These are phyloP conservation scores for Phytomonas francai DNA, from an alignment of 208 protist genomes.

Conservation along the genomic window DNA sequence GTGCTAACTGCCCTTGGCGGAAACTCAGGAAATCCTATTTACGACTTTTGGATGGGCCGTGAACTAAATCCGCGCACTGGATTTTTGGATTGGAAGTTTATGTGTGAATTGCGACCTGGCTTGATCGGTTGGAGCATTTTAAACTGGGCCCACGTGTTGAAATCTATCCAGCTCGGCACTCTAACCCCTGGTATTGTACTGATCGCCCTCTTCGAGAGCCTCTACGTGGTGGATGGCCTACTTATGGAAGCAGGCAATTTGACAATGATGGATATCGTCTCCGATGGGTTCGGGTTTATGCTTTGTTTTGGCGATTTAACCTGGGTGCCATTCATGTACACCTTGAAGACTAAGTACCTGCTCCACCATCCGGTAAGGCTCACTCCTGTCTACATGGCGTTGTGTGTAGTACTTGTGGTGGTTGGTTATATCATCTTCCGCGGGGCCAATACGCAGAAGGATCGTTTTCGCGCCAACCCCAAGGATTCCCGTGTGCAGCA, in stretches of 20 bases:
- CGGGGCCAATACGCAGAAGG: slow-evolving; percentile 80
- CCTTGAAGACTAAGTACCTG: slow-evolving; percentile 91
- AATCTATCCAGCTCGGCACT: slow-evolving; percentile 53
- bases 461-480: slow-evolving; percentile 74
- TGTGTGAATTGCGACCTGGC: slow-evolving; percentile 93
- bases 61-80: slow-evolving; percentile 93
- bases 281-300: slow-evolving; percentile 96
- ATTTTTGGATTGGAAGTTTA: slow-evolving; percentile 94
- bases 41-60: slow-evolving; percentile 94
- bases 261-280: slow-evolving; percentile 96
- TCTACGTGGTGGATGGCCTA: slow-evolving; percentile 93
- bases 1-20: slow-evolving; percentile 70
- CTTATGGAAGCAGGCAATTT: slow-evolving; percentile 88
- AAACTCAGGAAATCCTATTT: slow-evolving; percentile 83
- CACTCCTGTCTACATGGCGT: slow-evolving; percentile 27
- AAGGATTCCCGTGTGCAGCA: slow-evolving; percentile 45
- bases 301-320: slow-evolving; percentile 92
- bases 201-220: slow-evolving; percentile 75
- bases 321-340: slow-evolving; percentile 95
- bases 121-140: slow-evolving; percentile 94
- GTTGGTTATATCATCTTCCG: slow-evolving; percentile 82
- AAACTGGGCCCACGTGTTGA: slow-evolving; percentile 85
- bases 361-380: slow-evolving; percentile 49
- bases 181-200: slow-evolving; percentile 81
- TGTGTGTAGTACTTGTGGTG: slow-evolving; percentile 31